Percentiles rank a stretch among this genome's conserved stretches.
Evolutionary conservation across 1,139 yeast genomes (phyloP).

Genomic region (Suhomyces maxii): DNA sequence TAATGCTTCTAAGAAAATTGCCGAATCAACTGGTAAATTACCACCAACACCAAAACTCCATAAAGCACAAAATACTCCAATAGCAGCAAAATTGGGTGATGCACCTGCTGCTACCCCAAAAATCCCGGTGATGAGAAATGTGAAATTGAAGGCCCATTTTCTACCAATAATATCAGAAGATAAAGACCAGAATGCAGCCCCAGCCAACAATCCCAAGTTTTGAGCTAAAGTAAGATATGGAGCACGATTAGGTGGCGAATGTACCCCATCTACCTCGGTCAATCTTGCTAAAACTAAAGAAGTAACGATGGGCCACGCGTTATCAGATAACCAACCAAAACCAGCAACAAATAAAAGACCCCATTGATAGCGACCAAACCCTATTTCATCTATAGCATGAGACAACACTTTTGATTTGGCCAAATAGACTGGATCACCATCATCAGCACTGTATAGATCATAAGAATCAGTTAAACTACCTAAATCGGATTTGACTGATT

Average conservation of each 20-base stretch:
- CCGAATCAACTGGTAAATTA: conserved; percentile 45
- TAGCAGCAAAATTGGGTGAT: conserved; percentile 42
- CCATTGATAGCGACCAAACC: conserved; percentile 43
- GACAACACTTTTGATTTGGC: conserved; percentile 36
- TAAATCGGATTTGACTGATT: conserved; percentile 3
- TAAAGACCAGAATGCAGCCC: conserved; percentile 45
- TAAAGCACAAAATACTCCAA: conserved; percentile 38
- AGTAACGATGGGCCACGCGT: conserved; percentile 46
- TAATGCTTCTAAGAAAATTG: conserved; percentile 44
- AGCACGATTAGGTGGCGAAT: conserved; percentile 32
- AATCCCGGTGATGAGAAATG: conserved; percentile 42
- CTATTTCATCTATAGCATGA: conserved; percentile 40
- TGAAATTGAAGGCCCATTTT: conserved; percentile 44
- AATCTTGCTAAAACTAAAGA: conserved; percentile 36
- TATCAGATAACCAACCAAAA: conserved; percentile 47
- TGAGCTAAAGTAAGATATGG: conserved; percentile 45
- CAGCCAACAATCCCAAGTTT: conserved; percentile 43
- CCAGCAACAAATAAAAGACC: conserved; percentile 47
- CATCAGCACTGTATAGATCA: conserved; percentile 14
- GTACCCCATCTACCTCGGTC: conserved; percentile 40
- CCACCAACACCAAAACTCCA: conserved; percentile 52
- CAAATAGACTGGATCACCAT: conserved; percentile 24
- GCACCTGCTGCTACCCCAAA: conserved; percentile 41
- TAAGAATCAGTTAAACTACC: conserved; percentile 5
- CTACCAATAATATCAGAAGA: conserved; percentile 45